Percentiles rank a stretch among this genome's conserved stretches.
Evolutionary conservation across 2,329 filamentous ascomycete genomes (phyloP).

Genomic region (Amesomyces nigricolor): DNA sequence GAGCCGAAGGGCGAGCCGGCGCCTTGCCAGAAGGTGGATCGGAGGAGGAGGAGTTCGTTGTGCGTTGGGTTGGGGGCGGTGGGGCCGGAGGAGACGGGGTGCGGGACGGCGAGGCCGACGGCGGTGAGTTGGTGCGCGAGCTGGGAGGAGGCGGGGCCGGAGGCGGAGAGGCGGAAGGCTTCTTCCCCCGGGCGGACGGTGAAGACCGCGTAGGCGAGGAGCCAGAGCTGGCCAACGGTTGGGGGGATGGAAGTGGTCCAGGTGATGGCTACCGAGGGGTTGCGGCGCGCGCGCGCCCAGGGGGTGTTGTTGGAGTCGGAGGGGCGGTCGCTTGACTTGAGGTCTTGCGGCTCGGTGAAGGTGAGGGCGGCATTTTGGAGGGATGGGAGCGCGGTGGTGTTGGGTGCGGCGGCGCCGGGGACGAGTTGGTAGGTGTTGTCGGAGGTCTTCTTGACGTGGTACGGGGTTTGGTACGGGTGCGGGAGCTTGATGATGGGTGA

Average conservation of each 20-base stretch:
- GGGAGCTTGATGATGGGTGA: constrained; percentile 29
- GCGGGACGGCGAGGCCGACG: constrained; percentile 45
- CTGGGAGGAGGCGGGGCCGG: constrained; percentile 29
- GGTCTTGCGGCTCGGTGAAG: constrained; percentile 31
- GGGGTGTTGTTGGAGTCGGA: constrained; percentile 48
- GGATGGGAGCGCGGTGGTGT: constrained; percentile 15
- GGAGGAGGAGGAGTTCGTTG: constrained; percentile 38
- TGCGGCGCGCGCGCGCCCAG: constrained; percentile 52
- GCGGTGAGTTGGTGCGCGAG: constrained; percentile 30
- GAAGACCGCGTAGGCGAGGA: constrained; percentile 48
- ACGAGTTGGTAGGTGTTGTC: constrained; percentile 20
- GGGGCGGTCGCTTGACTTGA: constrained; percentile 31
- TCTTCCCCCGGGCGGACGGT: constrained; percentile 45
- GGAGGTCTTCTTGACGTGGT: constrained; percentile 21
- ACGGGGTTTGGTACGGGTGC: constrained; percentile 30
- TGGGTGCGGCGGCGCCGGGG: constrained; percentile 4
- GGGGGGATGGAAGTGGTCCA: constrained; percentile 41
- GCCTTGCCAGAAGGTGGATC: constrained; percentile 63
- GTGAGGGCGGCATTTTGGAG: constrained; percentile 28
- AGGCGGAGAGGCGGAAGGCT: constrained; percentile 43
- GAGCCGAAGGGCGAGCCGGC: constrained; percentile 62
- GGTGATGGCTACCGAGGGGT: constrained; percentile 40
- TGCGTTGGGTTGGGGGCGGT: constrained; percentile 23
- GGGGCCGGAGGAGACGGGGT: constrained; percentile 34
- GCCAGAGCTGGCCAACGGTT: constrained; percentile 47